phyloP scores from a whole-genome alignment of 116 monocot species.

The Phalaenopsis hybrid region DNA sequence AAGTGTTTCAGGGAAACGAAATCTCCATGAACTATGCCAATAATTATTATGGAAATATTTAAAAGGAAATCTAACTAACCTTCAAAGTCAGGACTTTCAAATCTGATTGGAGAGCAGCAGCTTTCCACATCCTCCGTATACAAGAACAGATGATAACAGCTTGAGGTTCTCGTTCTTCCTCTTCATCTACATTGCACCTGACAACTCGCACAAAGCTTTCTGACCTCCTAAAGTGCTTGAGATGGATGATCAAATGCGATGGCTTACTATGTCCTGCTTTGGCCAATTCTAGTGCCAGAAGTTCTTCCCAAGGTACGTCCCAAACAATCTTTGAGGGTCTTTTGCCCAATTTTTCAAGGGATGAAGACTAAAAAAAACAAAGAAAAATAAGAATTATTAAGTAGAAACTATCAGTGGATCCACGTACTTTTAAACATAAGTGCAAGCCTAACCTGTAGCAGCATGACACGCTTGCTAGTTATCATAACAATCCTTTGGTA shows the following conservation, averaged over 20 bases:
- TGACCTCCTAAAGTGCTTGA: slow-evolving; percentile 65
- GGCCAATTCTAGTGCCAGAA: slow-evolving; percentile 87
- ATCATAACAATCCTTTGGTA: slow-evolving; percentile 79
- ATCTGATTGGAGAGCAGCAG: slow-evolving; percentile 41
- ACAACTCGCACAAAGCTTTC: slow-evolving; percentile 78
- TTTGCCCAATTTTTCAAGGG: slow-evolving; percentile 72
- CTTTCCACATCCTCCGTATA: slow-evolving; percentile 76
- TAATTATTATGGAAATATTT: background rate
- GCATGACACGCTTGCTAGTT: slow-evolving; percentile 88
- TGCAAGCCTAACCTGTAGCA: slow-evolving; percentile 57
- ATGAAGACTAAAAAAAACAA: slow-evolving; percentile 36
- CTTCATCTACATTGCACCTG: slow-evolving; percentile 62
- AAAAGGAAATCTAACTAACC: slow-evolving; percentile 35
- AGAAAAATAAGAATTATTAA: background rate
- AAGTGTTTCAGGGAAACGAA: background rate
- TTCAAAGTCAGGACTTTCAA: slow-evolving; percentile 56
- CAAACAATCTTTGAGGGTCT: slow-evolving; percentile 89
- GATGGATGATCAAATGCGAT: slow-evolving; percentile 91
- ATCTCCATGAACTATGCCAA: background rate
- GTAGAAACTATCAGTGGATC: background rate
- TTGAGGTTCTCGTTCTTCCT: slow-evolving; percentile 62
- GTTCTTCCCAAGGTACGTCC: slow-evolving; percentile 90
- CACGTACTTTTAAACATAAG: background rate
- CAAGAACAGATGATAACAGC: slow-evolving; percentile 73
- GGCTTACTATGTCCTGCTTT: slow-evolving; percentile 73